Percentiles rank a stretch among this genome's conserved stretches.
Evolutionary conservation across 2,329 filamentous ascomycete species (phyloP).

Genomic region (Nakataea oryzae): DNA sequence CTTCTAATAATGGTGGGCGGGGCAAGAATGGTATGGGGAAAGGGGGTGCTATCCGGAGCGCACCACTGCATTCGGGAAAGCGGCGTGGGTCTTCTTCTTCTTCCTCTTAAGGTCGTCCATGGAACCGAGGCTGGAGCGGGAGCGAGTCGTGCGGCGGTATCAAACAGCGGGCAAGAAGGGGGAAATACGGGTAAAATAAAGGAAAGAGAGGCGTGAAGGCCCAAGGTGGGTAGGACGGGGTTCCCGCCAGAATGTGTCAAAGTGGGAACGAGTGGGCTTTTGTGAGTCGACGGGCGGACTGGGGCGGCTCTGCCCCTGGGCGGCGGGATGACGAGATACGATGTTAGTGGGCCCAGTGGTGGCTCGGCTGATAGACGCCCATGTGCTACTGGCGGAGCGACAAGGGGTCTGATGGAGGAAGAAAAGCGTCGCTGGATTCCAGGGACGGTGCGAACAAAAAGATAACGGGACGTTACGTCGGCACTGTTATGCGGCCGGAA

Average conservation of each 20-base stretch:
- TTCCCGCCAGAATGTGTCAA: neutral
- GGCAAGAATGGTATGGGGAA: neutral
- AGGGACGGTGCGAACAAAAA: neutral
- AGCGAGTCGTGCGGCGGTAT: neutral
- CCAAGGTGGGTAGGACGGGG: neutral
- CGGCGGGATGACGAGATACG: neutral
- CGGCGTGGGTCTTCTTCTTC: neutral
- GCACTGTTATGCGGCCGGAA: neutral
- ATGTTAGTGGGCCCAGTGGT: neutral
- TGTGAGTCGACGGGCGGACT: neutral
- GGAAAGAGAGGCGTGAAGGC: neutral
- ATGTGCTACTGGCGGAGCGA: neutral
- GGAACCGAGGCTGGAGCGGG: slow-evolving; percentile 3
- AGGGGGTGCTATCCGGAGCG: neutral
- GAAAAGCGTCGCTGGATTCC: neutral
- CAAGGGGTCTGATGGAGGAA: neutral
- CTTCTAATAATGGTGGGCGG: neutral
- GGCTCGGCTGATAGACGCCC: neutral
- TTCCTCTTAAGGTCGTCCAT: slow-evolving; percentile 11
- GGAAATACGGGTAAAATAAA: neutral
- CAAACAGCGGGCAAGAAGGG: neutral
- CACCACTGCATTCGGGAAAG: neutral
- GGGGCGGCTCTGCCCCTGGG: slow-evolving; percentile 1
- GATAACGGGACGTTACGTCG: neutral
- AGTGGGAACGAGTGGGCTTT: neutral